phyloP scores from a whole-genome alignment of 2,329 filamentous ascomycete genomes.

The Penicillium paneum region DNA sequence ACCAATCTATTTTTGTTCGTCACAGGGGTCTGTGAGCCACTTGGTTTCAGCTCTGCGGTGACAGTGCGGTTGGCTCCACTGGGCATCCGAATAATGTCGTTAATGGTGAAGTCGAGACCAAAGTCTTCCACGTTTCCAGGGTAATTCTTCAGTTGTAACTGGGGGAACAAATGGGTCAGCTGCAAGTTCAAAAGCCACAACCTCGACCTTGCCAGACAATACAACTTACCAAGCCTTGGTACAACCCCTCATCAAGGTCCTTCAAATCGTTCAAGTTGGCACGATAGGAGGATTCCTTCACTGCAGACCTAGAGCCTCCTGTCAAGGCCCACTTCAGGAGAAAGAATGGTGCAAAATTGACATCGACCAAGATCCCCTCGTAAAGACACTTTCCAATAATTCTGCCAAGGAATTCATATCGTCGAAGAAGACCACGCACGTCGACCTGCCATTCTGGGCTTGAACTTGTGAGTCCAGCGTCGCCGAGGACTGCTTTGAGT shows the following conservation, averaged over 20 bases:
- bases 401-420: conserved; percentile 88
- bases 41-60: conserved; percentile 71
- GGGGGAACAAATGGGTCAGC: conserved; percentile 1
- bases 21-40: conserved; percentile 73
- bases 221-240: conserved; percentile 69
- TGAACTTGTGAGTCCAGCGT: conserved; percentile 51
- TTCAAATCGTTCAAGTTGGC: conserved; percentile 92
- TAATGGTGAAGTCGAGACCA: conserved; percentile 82
- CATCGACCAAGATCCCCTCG: conserved; percentile 90
- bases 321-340: conserved; percentile 89
- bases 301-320: conserved; percentile 59
- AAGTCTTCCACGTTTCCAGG: conserved; percentile 75
- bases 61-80: conserved; percentile 56
- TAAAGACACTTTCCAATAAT: conserved; percentile 96
- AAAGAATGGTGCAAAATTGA: conserved; percentile 93
- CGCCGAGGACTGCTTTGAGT: conserved; percentile 56
- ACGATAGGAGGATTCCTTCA: conserved; percentile 71
- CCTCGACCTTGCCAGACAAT: neutral
- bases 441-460: conserved; percentile 56
- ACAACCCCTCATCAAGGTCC: conserved; percentile 85
- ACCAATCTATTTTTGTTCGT: conserved; percentile 89
- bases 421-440: conserved; percentile 62
- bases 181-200: neutral
- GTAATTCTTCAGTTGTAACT: conserved; percentile 76
- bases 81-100: conserved; percentile 61